Base-by-base conservation (phyloP, 257 asterid species). In the Lycium ferocissimum region DNA sequence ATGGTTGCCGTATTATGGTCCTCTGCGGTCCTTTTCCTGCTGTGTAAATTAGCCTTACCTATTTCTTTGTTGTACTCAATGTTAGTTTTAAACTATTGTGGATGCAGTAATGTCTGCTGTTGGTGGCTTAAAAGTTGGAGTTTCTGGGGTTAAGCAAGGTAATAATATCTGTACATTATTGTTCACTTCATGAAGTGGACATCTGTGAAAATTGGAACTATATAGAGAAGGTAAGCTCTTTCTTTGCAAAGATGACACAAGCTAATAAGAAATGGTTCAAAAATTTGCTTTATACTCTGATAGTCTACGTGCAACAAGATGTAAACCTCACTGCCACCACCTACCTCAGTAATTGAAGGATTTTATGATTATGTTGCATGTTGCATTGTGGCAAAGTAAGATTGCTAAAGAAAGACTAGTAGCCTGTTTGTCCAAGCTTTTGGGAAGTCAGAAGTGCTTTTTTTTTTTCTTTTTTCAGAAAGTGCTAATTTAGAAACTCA, bases 91-190 rank as follows among this genome's bases (percentile, higher is more conserved):
- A 35, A 72, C 54, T 84, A 62, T 84, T 85, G 86, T 85, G 86
- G 85, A 51, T 91, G 90, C 98, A 97, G 99, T 97, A 87, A 91
- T 90, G 89, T 95, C 99, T 80, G 99, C 99, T 86, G 98, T 97
- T 84, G 97, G 92, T 87, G 99, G 99, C 88, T 91, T 97, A 86
- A 95, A 92, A 85, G 87, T 97, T 87, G 99, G 99, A 85, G 91
- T 94, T 88, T 84, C 99, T 84, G 93, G 93, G 87, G 82, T 95
- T 62, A 80, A 88, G 84, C 89, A 95, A 93, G 98, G 99, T 97
- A 84, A 83, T 83, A n/a, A 38, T 61, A 33, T 33, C 47, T 78
- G 65, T 53, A 53, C 26, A 78, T 26, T 51, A 53, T 33, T 78
- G 65, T 78, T 26, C 49, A 15, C 66, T 53, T 76, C 61, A 33